Base-by-base conservation (phyloP, 2,329 filamentous ascomycete species). In the Drechslerella coelobrocha region DNA sequence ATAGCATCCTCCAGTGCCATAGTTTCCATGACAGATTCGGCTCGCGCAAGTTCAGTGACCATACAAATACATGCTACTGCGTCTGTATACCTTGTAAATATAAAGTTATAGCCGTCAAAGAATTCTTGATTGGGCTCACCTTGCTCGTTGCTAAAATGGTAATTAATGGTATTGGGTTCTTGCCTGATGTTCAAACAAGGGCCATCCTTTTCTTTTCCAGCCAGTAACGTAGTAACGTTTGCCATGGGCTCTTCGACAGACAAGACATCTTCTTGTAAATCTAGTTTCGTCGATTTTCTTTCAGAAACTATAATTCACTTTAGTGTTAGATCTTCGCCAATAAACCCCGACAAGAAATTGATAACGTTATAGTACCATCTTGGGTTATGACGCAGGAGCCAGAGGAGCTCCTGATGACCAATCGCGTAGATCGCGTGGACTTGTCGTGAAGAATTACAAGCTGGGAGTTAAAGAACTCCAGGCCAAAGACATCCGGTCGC, bases 41-140 rank as follows among this genome's bases (percentile, higher is more conserved):
- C 47, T 34, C 66, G 45, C 12, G 52, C 66, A 24, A 71, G 54
- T 19, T 71, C 66, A 3, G 66, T 71, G 6, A 71, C 55, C 53
- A 60, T 59, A 21, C 66, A 71, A 14, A 71, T 71, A 34, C 66
- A 71, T 21, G 66, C 66, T 17, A 71, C 59, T 7, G 66, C 66
- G 34, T 71, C 66, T 71, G 37, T 34, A 48, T 0, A 17, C 5
- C n/a, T 24, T 34, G 7, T 14, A 17, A 41, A 4, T 14, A 17
- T 17, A 41, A 41, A 17, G n/a, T 17, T 41, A 14, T 12, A 29
- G 14, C 21, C 17, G 26, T 39, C 17, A 37, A 34, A 9, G 7
- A 43, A 23, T 12, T 39, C 4, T 12, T 21, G 14, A 39, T 9
- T 10, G 9, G 4, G 23, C 50, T 27, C 21, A 71, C 66, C 66